Percentiles rank a stretch among this genome's conserved stretches.
phyloP scores from a whole-genome alignment of 2,329 filamentous ascomycete genomes.

The Microsporum canis region DNA sequence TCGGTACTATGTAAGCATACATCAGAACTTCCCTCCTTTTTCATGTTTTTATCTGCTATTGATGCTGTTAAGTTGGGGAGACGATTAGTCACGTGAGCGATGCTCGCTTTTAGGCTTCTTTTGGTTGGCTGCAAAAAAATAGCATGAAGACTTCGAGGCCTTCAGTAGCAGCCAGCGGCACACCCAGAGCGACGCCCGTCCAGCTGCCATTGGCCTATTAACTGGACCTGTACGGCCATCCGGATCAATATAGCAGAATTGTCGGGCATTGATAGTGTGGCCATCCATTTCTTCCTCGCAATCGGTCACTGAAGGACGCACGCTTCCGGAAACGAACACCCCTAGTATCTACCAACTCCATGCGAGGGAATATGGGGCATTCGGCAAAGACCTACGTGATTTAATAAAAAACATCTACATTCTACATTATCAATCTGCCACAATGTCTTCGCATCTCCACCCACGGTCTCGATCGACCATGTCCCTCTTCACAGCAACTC shows the following conservation, averaged over 20 bases:
- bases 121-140: not conserved
- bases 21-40: not conserved
- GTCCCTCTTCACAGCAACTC: constrained; percentile 87
- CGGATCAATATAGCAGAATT: not conserved
- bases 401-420: not conserved
- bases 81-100: not conserved
- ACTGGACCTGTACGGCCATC: not conserved
- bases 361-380: not conserved
- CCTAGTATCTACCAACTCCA: not conserved
- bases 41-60: not conserved
- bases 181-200: not conserved
- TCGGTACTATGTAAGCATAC: not conserved
- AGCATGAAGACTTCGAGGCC: not conserved
- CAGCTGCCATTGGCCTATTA: not conserved
- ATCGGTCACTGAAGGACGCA: not conserved
- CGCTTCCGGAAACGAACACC: not conserved
- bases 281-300: not conserved
- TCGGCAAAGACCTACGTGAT: not conserved
- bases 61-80: no score
- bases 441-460: constrained; percentile 76
- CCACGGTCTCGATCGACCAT: constrained; percentile 87
- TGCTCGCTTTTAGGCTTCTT: not conserved
- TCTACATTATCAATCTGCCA: not conserved
- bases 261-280: not conserved
- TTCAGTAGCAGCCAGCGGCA: not conserved